A percentile compares a stretch with the other conserved stretches of the same genome.
These are phyloP conservation scores for Curvularia spicifera DNA, from an alignment of 2,329 filamentous ascomycete species.

Conservation along the genomic window DNA sequence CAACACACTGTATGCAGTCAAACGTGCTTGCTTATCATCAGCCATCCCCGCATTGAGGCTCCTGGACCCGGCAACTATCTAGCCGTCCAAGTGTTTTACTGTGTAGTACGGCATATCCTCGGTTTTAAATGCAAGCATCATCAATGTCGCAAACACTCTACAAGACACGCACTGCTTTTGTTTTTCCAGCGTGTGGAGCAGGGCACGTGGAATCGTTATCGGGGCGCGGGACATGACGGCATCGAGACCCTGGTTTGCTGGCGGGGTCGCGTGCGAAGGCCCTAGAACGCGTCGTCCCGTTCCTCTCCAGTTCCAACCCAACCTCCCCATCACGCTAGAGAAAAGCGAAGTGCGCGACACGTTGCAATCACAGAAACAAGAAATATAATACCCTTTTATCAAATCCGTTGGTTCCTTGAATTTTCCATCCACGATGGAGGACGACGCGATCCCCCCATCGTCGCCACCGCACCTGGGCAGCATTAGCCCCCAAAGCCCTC, in stretches of 20 bases:
- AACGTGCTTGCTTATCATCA: slow-evolving; percentile 15
- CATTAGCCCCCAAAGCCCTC: slow-evolving; percentile 31
- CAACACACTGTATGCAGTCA: not conserved
- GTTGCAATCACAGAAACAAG: not conserved
- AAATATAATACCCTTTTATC: not conserved
- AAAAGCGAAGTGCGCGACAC: not conserved
- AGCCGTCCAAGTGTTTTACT: not conserved
- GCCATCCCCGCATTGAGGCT: not conserved
- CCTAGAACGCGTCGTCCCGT: slow-evolving; percentile 20
- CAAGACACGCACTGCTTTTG: not conserved
- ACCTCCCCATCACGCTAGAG: slow-evolving; percentile 1
- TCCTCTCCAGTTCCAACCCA: slow-evolving; percentile 8
- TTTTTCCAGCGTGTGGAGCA: not conserved
- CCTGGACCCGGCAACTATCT: not conserved
- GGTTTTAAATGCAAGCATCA: not conserved
- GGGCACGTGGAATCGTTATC: slow-evolving; percentile 28
- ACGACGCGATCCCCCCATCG: slow-evolving; percentile 30
- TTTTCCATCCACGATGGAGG: slow-evolving; percentile 26
- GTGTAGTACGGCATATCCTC: not conserved
- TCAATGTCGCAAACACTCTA: not conserved
- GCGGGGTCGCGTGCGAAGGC: slow-evolving; percentile 24
- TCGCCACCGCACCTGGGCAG: slow-evolving; percentile 34
- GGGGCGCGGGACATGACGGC: slow-evolving; percentile 24
- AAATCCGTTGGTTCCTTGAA: too few relatives aligned
- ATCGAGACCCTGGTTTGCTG: slow-evolving; percentile 23